Evolutionary conservation across 2,329 filamentous ascomycete genomes (phyloP), one percentile per base, ranked within the genome.

Genomic region (Gliomastix tumulicola): DNA sequence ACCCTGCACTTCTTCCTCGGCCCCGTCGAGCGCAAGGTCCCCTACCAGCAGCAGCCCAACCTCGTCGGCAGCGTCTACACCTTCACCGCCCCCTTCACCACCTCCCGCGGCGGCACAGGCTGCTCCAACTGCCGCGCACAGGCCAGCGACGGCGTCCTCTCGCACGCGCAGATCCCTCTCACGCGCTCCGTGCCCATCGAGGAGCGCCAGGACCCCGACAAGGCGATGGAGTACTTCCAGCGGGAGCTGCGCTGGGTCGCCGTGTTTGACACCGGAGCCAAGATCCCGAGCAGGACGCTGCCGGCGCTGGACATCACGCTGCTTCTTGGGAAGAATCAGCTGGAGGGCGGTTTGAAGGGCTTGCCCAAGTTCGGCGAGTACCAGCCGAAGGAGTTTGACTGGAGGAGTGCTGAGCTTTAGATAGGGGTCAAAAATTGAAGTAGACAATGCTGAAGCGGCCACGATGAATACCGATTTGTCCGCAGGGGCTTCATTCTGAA

Each of bases 71-170:
- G 23, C 23, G 15, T 27, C 23, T 27, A 12, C 23, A 27, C 6
- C 12, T 27, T 27, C 23, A 27, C n/a, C n/a, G n/a, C n/a, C n/a
- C n/a, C n/a, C n/a, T n/a, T n/a, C n/a, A n/a, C n/a, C n/a, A n/a
- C n/a, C n/a, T n/a, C n/a, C n/a, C n/a, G n/a, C n/a, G n/a, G n/a
- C n/a, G n/a, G n/a, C n/a, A n/a, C n/a, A n/a, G n/a, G n/a, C n/a
- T 43, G 41, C 31, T 15, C 30, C 30, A 43, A 43, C 34, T 43
- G 41, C 35, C 15, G 21, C 17, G n/a, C 19, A 5, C 41, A 43
- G 23, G 12, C 13, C 7, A 36, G 38, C 2, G 20, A 36, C 16
- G 32, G 34, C 6, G 31, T 37, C 3, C 36, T 43, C 4, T 43
- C 41, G 1, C 8, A 34, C 11, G 39, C 36, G 2, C 41, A 43